These are phyloP conservation scores for Hypoxylon trugodes DNA, from an alignment of 495 filamentous ascomycete species.

Conservation along the genomic window DNA sequence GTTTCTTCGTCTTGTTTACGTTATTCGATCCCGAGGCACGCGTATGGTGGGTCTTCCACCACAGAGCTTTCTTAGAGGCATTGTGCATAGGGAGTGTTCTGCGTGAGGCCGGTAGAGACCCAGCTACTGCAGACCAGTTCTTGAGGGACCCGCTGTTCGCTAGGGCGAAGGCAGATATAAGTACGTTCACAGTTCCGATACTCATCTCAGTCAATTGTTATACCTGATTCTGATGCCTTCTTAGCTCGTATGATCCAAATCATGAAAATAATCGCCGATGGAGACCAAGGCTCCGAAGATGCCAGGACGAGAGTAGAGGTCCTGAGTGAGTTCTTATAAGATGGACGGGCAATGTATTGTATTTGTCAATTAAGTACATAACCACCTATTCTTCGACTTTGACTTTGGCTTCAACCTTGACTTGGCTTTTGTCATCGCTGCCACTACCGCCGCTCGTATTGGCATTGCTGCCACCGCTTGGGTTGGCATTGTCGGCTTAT, in stretches of 20 bases:
- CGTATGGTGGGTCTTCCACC: conserved; percentile 82
- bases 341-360: not conserved
- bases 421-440: too few relatives aligned
- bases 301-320: conserved; percentile 64
- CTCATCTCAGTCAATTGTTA: not conserved
- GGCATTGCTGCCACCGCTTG: too few relatives aligned
- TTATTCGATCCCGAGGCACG: conserved; percentile 70
- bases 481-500: too few relatives aligned
- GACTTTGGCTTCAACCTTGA: too few relatives aligned
- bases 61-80: conserved; percentile 74
- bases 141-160: conserved; percentile 62
- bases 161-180: conserved; percentile 63
- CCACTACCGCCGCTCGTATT: too few relatives aligned
- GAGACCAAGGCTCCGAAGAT: conserved; percentile 60
- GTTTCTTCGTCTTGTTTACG: conserved; percentile 71
- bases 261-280: conserved; percentile 60
- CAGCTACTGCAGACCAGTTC: conserved; percentile 44
- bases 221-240: conserved; percentile 12
- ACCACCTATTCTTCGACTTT: too few relatives aligned
- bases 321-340: conserved; percentile 61
- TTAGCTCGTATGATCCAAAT: conserved; percentile 66
- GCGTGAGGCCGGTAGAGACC: conserved; percentile 50
- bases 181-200: conserved; percentile 45
- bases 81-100: conserved; percentile 61
- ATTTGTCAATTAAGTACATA: too few relatives aligned